These are phyloP conservation scores for Rhizopus sp. DNA, from an alignment of 371 early-diverging fungal genomes.

Conservation along the genomic window DNA sequence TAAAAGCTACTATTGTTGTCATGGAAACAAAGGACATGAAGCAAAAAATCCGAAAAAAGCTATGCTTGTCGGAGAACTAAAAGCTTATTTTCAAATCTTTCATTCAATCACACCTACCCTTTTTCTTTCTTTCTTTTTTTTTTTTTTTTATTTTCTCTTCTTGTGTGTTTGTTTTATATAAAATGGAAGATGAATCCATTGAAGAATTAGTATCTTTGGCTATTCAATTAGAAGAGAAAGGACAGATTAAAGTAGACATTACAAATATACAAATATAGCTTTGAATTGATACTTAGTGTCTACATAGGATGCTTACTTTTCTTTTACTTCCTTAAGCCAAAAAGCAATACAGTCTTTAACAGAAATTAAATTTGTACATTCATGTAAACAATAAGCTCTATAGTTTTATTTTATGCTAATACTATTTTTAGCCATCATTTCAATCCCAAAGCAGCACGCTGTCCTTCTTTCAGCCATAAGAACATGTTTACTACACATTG, in stretches of 20 bases:
- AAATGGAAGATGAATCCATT: conserved; percentile 42
- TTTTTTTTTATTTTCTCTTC: not conserved
- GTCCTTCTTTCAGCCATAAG: conserved; percentile 36
- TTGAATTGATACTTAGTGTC: not conserved
- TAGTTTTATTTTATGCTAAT: not conserved
- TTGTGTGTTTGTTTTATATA: not conserved
- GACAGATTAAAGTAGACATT: conserved; percentile 37
- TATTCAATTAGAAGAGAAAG: conserved; percentile 37
- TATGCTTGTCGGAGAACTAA: too few species aligned
- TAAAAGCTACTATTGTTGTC: conserved; percentile 6
- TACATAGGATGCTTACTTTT: conserved; percentile 47
- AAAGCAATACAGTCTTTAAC: conserved; percentile 34
- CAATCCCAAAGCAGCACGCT: conserved; percentile 42
- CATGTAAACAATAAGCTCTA: conserved; percentile 29
- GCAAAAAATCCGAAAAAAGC: too few species aligned
- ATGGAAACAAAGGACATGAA: too few species aligned
- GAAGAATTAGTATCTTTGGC: conserved; percentile 36
- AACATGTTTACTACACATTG: conserved; percentile 42
- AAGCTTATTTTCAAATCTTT: too few species aligned
- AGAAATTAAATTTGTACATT: conserved; percentile 50
- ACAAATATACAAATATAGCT: not conserved
- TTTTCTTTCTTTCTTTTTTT: too few species aligned
- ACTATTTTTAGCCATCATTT: conserved; percentile 40
- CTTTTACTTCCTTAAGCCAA: conserved; percentile 34
- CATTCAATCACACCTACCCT: too few species aligned